Evolutionary conservation across 495 filamentous ascomycete genomes (phyloP).

Genomic region (Podospora appendiculata): DNA sequence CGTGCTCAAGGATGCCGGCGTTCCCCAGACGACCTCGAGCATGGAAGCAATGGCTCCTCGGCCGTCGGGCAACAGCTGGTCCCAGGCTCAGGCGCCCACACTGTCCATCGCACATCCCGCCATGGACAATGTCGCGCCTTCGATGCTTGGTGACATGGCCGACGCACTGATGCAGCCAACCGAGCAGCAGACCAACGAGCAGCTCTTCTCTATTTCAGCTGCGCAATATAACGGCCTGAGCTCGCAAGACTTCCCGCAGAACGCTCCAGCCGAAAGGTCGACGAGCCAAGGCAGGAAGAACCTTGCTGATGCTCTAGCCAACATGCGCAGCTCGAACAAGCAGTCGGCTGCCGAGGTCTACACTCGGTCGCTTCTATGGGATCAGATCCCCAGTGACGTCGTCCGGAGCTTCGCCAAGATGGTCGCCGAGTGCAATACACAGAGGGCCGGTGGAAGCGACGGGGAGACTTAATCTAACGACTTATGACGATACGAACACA

Average conservation of each 20-base stretch:
- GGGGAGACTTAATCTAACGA: conserved; percentile 26
- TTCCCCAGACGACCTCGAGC: conserved; percentile 39
- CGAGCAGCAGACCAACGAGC: conserved; percentile 81
- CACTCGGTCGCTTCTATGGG: conserved; percentile 88
- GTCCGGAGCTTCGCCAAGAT: conserved; percentile 88
- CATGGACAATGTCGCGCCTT: conserved; percentile 48
- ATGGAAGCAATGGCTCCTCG: conserved; percentile 41
- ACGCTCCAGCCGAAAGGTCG: conserved; percentile 35
- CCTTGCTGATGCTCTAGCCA: conserved; percentile 75
- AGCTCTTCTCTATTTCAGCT: conserved; percentile 75
- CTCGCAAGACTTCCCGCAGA: conserved; percentile 55
- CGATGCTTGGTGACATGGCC: conserved; percentile 67
- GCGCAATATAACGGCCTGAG: conserved; percentile 87
- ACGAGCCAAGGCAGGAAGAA: conserved; percentile 55
- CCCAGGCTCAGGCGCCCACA: conserved; percentile 28
- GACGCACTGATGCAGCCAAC: conserved; percentile 67
- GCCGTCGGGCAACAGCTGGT: conserved; percentile 43
- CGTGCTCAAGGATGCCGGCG: conserved; percentile 74
- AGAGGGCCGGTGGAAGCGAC: conserved; percentile 24
- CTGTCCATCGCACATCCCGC: conserved; percentile 46
- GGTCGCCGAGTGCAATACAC: conserved; percentile 54
- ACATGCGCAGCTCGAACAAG: conserved; percentile 62
- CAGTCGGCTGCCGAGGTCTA: conserved; percentile 77
- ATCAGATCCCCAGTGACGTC: conserved; percentile 83
- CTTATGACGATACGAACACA: conserved; percentile 14